Evolutionary conservation across 192 early-diverging fungal genomes (phyloP).

Genomic region (Backusella westeae): DNA sequence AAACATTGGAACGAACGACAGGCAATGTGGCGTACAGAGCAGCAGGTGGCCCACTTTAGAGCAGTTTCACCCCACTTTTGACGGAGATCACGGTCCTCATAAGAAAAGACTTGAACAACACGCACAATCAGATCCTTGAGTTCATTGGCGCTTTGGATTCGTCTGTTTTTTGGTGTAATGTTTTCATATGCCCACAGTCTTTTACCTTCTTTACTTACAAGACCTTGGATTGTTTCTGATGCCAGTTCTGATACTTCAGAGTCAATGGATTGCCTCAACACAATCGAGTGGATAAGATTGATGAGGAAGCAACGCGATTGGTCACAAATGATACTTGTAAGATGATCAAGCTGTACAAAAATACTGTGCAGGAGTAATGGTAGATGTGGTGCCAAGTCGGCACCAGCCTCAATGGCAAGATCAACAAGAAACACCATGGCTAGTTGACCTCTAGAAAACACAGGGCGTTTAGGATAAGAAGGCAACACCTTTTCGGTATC

Average conservation of each 20-base stretch:
- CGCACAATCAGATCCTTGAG: conserved; percentile 48
- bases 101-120: conserved; percentile 47
- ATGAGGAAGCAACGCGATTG: conserved; percentile 71
- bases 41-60: conserved; percentile 78
- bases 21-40: conserved; percentile 84
- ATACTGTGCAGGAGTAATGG: conserved; percentile 72
- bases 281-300: conserved; percentile 72
- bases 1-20: conserved; percentile 86
- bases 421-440: conserved; percentile 80
- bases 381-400: conserved; percentile 59
- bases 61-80: conserved; percentile 81
- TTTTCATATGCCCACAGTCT: conserved; percentile 82
- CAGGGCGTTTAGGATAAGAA: conserved; percentile 59
- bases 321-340: conserved; percentile 74
- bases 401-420: conserved; percentile 70
- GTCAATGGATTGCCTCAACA: conserved; percentile 60
- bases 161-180: conserved; percentile 52
- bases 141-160: conserved; percentile 43
- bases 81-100: conserved; percentile 45
- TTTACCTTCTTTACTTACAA: conserved; percentile 69
- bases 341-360: conserved; percentile 82
- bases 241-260: conserved; percentile 45
- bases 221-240: conserved; percentile 42
- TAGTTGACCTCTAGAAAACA: conserved; percentile 74
- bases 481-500: conserved; percentile 68